A percentile compares a stretch with the other conserved stretches of the same genome.
phyloP scores from a whole-genome alignment of 768 basidiomycete species.

The Mycena venus region DNA sequence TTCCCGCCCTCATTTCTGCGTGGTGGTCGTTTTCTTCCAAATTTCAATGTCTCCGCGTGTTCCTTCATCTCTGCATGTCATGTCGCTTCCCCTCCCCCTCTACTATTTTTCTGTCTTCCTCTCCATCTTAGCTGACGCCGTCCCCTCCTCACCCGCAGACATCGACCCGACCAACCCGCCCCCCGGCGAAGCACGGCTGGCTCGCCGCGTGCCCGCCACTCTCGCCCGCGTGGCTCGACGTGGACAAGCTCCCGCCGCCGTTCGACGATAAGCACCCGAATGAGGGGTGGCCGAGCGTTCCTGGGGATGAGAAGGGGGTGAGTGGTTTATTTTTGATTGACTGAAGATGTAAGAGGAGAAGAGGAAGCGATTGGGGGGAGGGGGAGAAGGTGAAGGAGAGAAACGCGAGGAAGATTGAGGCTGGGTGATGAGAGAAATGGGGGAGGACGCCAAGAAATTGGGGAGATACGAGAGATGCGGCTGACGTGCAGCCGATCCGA shows the following conservation, averaged over 20 bases:
- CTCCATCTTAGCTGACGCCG: no score
- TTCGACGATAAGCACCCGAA: slow-evolving; percentile 22
- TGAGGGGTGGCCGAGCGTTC: slow-evolving; percentile 1
- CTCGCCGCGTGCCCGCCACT: slow-evolving; percentile 30
- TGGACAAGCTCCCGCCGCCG: slow-evolving; percentile 15
- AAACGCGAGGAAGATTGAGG: no score
- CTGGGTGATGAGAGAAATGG: no score
- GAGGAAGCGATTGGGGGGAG: neutral
- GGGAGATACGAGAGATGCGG: no score
- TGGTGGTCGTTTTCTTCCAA: no score
- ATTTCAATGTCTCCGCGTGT: no score
- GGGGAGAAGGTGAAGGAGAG: no score
- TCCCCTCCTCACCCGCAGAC: neutral
- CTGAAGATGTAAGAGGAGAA: neutral
- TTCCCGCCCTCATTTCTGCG: no score
- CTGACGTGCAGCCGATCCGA: no score
- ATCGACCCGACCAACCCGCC: neutral
- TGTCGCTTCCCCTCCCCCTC: no score
- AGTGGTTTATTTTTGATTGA: neutral
- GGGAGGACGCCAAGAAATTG: neutral
- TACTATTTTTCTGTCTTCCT: no score
- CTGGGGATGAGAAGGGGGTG: neutral
- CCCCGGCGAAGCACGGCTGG: slow-evolving; percentile 28
- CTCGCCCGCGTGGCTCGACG: slow-evolving; percentile 23
- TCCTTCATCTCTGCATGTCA: no score